Conservation (phyloP, 108 stramenopile genomes). For the Parietichytrium sp. region DNA sequence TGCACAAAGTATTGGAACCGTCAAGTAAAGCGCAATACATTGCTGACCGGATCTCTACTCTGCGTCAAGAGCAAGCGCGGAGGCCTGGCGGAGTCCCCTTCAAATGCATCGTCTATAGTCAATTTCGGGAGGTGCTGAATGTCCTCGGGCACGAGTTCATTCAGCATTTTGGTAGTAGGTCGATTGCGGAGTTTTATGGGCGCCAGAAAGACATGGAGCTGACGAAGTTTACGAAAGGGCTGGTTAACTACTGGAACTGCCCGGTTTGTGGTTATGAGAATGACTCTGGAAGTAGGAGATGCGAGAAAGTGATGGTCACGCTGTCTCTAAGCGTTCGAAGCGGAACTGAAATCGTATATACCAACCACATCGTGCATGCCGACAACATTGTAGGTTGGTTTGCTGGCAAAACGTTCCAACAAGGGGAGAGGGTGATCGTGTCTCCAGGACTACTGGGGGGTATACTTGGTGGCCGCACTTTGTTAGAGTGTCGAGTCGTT, state of each 20-base stretch:
- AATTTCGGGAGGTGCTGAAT: not conserved
- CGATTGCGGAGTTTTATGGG: not conserved
- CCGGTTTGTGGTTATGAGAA: slow-evolving; percentile 10
- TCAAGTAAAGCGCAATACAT: slow-evolving; percentile 38
- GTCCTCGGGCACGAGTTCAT: slow-evolving; percentile 15
- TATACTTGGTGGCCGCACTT: not conserved
- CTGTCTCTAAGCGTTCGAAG: too few relatives aligned
- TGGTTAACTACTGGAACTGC: not conserved
- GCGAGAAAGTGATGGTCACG: not conserved
- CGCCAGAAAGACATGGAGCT: slow-evolving; percentile 8
- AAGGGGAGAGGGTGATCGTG: not conserved
- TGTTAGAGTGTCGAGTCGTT: not conserved
- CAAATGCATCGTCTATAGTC: slow-evolving; percentile 16
- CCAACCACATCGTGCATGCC: not conserved
- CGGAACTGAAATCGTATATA: too few relatives aligned
- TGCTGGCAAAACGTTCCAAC: slow-evolving; percentile 7
- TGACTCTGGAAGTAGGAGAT: not conserved
- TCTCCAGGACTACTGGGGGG: not conserved
- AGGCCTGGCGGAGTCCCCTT: too few relatives aligned
- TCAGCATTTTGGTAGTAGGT: not conserved
- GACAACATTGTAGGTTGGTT: slow-evolving; percentile 2
- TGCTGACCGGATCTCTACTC: not conserved
- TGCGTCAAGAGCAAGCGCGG: not conserved
- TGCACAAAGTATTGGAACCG: too few relatives aligned
- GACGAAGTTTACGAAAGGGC: not conserved